Conservation (phyloP, 2,329 filamentous ascomycete genomes). For the Malbranchea cinnamomea region DNA sequence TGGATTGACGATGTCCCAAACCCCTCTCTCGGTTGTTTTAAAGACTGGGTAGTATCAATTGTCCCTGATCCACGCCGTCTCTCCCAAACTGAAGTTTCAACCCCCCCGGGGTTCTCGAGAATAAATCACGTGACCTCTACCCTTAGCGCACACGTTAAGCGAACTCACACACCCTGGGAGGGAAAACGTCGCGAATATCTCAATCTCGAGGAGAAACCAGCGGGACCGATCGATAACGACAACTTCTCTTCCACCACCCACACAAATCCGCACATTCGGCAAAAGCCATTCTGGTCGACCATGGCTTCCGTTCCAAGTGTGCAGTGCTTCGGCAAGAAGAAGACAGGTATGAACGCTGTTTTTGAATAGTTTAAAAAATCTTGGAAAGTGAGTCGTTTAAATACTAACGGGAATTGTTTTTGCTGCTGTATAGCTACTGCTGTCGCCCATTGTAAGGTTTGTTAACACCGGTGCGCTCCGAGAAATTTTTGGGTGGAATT, state of each 20-base stretch:
- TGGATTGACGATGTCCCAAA: no score
- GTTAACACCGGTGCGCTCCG: conserved; percentile 14
- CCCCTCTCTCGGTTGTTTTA: no score
- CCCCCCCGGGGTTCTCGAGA: conserved; percentile 1
- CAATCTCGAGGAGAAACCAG: conserved; percentile 17
- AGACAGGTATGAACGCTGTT: conserved; percentile 42
- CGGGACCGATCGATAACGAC: conserved; percentile 24
- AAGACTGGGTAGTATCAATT: no score
- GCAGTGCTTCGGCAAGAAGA: conserved; percentile 99
- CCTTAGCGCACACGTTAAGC: conserved; percentile 26
- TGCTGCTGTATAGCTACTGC: conserved; percentile 48
- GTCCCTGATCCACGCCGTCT: no score
- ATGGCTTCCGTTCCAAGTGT: conserved; percentile 70
- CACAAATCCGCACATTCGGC: conserved; percentile 7
- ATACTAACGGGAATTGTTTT: conserved; percentile 21
- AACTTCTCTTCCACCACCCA: no score
- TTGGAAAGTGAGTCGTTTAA: conserved; percentile 8
- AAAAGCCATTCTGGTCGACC: conserved; percentile 26
- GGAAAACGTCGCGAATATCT: no score
- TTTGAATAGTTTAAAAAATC: conserved; percentile 4
- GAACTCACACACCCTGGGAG: conserved; percentile 21
- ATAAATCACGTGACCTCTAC: conserved; percentile 17
- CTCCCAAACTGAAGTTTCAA: conserved; percentile 1
- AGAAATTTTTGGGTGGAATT: not conserved
- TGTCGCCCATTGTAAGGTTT: conserved; percentile 87